Conservation (phyloP, 2,329 filamentous ascomycete species). For the Penicillium sp. region DNA sequence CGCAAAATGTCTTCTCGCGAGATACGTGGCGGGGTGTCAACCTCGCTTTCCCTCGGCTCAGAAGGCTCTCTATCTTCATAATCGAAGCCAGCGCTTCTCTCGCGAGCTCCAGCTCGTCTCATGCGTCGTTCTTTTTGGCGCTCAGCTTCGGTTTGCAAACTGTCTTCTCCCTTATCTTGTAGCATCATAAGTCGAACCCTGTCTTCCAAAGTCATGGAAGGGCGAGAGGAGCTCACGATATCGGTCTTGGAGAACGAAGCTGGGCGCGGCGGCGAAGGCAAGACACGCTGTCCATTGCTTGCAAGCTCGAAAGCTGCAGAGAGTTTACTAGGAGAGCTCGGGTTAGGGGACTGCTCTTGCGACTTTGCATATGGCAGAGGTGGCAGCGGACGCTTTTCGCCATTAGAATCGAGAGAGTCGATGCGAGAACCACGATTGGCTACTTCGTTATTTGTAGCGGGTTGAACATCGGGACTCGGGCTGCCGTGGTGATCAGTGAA, state of each 20-base stretch:
- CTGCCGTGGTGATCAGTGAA: slow-evolving; percentile 63
- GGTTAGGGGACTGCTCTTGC: slow-evolving; percentile 40
- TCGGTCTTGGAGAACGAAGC: slow-evolving; percentile 70
- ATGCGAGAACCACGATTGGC: slow-evolving; percentile 53
- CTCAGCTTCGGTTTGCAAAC: slow-evolving; percentile 53
- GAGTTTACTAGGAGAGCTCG: slow-evolving; percentile 59
- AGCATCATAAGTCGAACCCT: slow-evolving; percentile 85
- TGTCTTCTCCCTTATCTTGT: slow-evolving; percentile 59
- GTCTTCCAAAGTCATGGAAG: slow-evolving; percentile 80
- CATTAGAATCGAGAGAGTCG: slow-evolving; percentile 72
- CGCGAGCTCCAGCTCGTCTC: slow-evolving; percentile 52
- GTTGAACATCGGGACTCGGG: slow-evolving; percentile 59
- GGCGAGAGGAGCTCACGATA: slow-evolving; percentile 68
- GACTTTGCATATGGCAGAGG: slow-evolving; percentile 63
- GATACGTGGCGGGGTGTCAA: slow-evolving; percentile 66
- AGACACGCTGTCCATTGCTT: slow-evolving; percentile 57
- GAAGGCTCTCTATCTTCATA: slow-evolving; percentile 11
- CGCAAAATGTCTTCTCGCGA: slow-evolving; percentile 91
- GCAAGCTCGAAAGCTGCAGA: slow-evolving; percentile 70
- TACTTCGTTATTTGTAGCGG: slow-evolving; percentile 36
- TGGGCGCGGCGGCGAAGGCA: slow-evolving; percentile 68
- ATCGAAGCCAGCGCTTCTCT: slow-evolving; percentile 11
- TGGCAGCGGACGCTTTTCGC: slow-evolving; percentile 78
- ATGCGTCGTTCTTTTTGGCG: slow-evolving; percentile 66
- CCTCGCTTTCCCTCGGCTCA: slow-evolving; percentile 45